Percentiles rank a stretch among this genome's conserved stretches.
Conservation (phyloP, 2,329 filamentous ascomycete genomes). For the Domatiomyces catenatus region DNA sequence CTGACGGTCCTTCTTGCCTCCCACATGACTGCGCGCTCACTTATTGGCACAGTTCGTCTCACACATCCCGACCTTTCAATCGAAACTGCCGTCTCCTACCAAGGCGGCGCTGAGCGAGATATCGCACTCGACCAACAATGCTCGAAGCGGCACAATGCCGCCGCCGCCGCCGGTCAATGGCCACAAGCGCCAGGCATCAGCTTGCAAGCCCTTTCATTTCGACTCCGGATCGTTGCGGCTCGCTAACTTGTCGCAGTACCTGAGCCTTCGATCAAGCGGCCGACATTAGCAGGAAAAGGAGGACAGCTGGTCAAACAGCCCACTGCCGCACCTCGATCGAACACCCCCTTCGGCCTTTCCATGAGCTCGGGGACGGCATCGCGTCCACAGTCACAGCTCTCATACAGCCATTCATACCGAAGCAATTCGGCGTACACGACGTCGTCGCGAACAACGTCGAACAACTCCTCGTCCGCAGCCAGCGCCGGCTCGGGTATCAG, state of each 20-base stretch:
- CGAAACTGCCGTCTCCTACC: conserved; percentile 16
- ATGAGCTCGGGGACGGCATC: conserved; percentile 34
- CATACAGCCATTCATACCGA: conserved; percentile 23
- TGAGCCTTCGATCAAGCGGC: conserved; percentile 45
- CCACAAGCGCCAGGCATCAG: conserved; percentile 38
- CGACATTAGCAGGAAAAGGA: conserved; percentile 41
- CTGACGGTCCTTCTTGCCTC: not conserved
- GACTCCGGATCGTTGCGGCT: conserved; percentile 27
- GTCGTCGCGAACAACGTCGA: conserved; percentile 30
- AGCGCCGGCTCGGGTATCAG: conserved; percentile 42
- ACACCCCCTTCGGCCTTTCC: conserved; percentile 25
- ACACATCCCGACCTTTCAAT: conserved; percentile 22
- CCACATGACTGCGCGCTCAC: conserved; percentile 3
- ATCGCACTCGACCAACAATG: conserved; percentile 38
- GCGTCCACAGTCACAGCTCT: conserved; percentile 23
- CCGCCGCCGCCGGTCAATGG: conserved; percentile 25
- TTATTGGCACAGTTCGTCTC: conserved; percentile 18
- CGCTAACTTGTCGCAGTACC: conserved; percentile 25
- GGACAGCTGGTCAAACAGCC: conserved; percentile 35
- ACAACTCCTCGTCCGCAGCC: conserved; percentile 39
- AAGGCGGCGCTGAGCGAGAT: conserved; percentile 34
- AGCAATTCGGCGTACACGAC: conserved; percentile 21
- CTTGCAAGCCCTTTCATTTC: conserved; percentile 25
- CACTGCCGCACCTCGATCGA: conserved; percentile 27
- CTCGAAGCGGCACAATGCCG: conserved; percentile 31